A percentile compares a stretch with the other conserved stretches of the same genome.
Conservation (phyloP, 1,284 basidiomycete genomes). For the Polyporus tsugae region DNA sequence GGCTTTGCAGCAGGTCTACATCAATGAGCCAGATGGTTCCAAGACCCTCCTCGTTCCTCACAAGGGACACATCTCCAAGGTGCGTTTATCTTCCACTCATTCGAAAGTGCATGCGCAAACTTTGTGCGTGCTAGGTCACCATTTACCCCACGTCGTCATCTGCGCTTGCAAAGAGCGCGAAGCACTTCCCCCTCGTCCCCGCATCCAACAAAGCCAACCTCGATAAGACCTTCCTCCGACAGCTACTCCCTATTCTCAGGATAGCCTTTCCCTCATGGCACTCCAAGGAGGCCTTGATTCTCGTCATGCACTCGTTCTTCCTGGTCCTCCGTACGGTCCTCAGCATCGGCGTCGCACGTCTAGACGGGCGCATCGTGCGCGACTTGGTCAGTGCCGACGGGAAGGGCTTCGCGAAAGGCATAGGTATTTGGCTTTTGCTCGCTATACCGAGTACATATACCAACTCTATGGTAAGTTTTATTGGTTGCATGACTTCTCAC, state of each 20-base stretch:
- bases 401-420: constrained; percentile 83
- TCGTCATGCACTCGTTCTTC: constrained; percentile 87
- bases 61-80: constrained; percentile 67
- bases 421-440: constrained; percentile 90
- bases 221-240: constrained; percentile 82
- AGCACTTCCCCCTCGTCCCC: constrained; percentile 63
- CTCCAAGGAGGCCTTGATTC: constrained; percentile 81
- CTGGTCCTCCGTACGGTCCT: constrained; percentile 88
- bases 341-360: constrained; percentile 86
- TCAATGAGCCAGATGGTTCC: constrained; percentile 61
- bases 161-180: constrained; percentile 55
- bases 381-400: constrained; percentile 91
- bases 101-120: not conserved
- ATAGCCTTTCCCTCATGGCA: constrained; percentile 79
- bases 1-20: constrained; percentile 65
- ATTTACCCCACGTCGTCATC: constrained; percentile 49
- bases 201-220: constrained; percentile 70
- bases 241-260: constrained; percentile 80
- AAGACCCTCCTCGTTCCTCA: constrained; percentile 76
- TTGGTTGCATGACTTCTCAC: not conserved
- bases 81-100: constrained; percentile 36
- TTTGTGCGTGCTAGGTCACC: constrained; percentile 14
- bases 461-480: constrained; percentile 83
- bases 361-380: constrained; percentile 92
- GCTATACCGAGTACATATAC: constrained; percentile 96